Evolutionary conservation across 1,284 basidiomycete species (phyloP).

Genomic region (Amylostereum chailletii): DNA sequence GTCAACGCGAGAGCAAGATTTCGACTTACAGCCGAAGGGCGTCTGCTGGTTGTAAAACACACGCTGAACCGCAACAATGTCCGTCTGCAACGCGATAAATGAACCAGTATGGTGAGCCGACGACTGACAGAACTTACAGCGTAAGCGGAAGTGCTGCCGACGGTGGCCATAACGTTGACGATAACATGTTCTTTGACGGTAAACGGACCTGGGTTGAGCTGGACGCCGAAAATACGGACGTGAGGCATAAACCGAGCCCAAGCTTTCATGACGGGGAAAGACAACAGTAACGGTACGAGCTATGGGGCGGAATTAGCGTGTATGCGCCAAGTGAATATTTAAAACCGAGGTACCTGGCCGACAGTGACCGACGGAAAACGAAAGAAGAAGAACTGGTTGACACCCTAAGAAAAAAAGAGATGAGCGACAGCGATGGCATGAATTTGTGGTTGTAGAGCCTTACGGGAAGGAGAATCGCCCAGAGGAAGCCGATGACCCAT

Average conservation of each 20-base stretch:
- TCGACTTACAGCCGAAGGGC: conserved; percentile 21
- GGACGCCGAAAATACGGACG: conserved; percentile 35
- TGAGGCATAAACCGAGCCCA: conserved; percentile 44
- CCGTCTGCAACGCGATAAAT: conserved; percentile 29
- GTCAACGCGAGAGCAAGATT: neutral
- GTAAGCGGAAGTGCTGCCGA: conserved; percentile 32
- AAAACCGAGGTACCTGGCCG: conserved; percentile 18
- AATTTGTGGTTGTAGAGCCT: neutral
- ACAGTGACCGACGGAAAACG: conserved; percentile 42
- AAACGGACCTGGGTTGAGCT: conserved; percentile 68
- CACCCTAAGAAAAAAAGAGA: conserved; percentile 18
- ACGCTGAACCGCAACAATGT: conserved; percentile 29
- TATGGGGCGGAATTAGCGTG: conserved; percentile 10
- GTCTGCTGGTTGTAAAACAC: conserved; percentile 26
- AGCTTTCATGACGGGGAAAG: conserved; percentile 47
- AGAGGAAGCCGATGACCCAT: conserved; percentile 35
- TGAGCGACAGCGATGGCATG: neutral
- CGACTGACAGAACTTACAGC: conserved; percentile 20
- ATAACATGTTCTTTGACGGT: conserved; percentile 65
- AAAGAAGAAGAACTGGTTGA: conserved; percentile 52
- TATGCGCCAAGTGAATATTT: too few relatives aligned
- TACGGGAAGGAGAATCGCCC: conserved; percentile 10
- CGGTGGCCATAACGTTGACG: conserved; percentile 41
- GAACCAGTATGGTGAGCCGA: too few relatives aligned
- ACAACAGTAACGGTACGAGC: conserved; percentile 45